Evolutionary conservation across 116 monocot species (phyloP).

Genomic region (Cymodocea nodosa): DNA sequence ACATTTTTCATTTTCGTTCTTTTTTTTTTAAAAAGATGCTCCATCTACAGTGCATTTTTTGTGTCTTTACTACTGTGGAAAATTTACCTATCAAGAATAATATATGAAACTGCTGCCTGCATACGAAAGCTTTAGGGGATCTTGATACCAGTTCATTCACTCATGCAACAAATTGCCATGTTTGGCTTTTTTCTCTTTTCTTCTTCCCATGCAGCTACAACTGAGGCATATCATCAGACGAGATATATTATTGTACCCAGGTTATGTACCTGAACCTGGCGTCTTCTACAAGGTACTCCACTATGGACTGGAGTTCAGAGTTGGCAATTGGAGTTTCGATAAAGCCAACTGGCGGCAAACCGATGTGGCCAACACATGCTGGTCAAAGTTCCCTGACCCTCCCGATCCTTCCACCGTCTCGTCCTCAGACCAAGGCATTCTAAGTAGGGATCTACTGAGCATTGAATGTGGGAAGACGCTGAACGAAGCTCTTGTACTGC

Average conservation of each 20-base stretch:
- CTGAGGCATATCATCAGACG: conserved; percentile 58
- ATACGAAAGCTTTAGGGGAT: no score
- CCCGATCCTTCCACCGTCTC: conserved; percentile 54
- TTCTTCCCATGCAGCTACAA: conserved; percentile 56
- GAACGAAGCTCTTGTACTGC: conserved; percentile 68
- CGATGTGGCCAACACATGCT: conserved; percentile 86
- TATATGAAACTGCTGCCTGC: no score
- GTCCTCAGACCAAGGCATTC: conserved; percentile 16
- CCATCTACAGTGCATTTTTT: no score
- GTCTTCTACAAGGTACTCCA: conserved; percentile 71
- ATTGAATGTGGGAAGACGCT: conserved; percentile 73
- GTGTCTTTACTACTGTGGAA: no score
- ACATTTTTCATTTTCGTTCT: no score
- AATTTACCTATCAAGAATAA: no score
- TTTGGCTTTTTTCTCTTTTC: no score
- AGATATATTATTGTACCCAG: conserved; percentile 89
- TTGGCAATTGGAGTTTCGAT: conserved; percentile 97
- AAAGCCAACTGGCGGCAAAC: conserved; percentile 81
- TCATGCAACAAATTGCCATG: neutral
- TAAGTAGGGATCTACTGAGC: conserved; percentile 62
- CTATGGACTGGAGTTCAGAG: conserved; percentile 74
- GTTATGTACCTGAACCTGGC: conserved; percentile 68
- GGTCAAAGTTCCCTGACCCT: conserved; percentile 94
- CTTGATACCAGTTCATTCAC: neutral
- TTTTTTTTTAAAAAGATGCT: no score